Evolutionary conservation across 768 basidiomycete species (phyloP), one percentile per base, ranked within the genome.

Genomic region (Asterophora lycoperdoides): DNA sequence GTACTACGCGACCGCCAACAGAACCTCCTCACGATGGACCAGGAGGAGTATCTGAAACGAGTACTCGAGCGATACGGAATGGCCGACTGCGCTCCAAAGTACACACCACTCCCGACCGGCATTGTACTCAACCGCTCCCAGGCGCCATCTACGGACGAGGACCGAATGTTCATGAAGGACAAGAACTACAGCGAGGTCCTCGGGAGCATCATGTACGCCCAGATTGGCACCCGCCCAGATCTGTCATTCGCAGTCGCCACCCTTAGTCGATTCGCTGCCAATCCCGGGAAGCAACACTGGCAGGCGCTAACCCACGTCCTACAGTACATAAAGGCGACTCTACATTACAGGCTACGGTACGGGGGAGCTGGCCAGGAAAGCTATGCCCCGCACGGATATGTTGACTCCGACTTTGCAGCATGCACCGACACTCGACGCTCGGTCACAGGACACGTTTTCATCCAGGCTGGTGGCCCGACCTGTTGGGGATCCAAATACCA

Each of bases 401-500:
- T 48, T 2, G 66, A 68, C 48, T 57, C 65, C 1, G 64, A 68
- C 42, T 68, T 56, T 53, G 65, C n/a, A n/a, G n/a, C n/a, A n/a
- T n/a, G n/a, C n/a, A n/a, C n/a, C n/a, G n/a, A n/a, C n/a, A n/a
- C n/a, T 56, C 8, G 64, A 13, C 15, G 57, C 9, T 68, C 67
- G 4, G 56, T 60, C 0, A 60, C 63, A 11, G 67, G 65, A 0
- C 65, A 64, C 36, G 48, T 68, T 7, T 66, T 62, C 42, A 54
- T 62, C 43, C 41, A 61, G 29, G 59, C 55, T 13, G 65, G 64
- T 1, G 60, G 62, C 0, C 53, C 64, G 0, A 58, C 65, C 1
- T 57, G 58, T 5, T 71, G 69, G 69, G 53, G 45, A 5, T 58
- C 65, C 2, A 66, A 64, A 44, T 54, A 52, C n/a, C 70, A 71